A percentile compares a stretch with the other conserved stretches of the same genome.
These are phyloP conservation scores for Mimosa pudica DNA, from an alignment of 306 rosid genomes.

Conservation along the genomic window DNA sequence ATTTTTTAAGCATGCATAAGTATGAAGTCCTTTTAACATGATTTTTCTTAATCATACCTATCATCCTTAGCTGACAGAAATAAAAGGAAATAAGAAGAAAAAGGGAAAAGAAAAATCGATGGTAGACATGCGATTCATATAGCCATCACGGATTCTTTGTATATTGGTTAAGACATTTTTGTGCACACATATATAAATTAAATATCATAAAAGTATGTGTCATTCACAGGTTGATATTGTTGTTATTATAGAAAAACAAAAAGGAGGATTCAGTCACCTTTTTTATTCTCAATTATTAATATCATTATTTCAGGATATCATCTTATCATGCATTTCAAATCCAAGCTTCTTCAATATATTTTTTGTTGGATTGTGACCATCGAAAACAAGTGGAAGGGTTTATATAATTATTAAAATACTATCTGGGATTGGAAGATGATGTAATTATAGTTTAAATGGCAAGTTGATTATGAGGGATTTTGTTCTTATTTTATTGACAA, in stretches of 20 bases:
- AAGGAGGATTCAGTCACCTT: not conserved
- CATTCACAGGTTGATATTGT: not conserved
- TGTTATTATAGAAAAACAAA: not conserved
- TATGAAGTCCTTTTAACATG: not conserved
- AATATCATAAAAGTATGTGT: not conserved
- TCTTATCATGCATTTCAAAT: not conserved
- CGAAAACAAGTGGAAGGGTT: not conserved
- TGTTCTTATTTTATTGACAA: conserved; percentile 15
- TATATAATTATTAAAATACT: not conserved
- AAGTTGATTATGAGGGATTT: conserved; percentile 19
- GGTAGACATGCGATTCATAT: not conserved
- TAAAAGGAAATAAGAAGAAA: not conserved
- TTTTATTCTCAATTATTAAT: not conserved
- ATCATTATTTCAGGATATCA: not conserved
- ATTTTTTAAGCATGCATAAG: not conserved
- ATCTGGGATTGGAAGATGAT: not conserved
- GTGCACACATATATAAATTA: not conserved
- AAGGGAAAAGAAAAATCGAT: not conserved
- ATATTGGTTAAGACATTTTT: not conserved
- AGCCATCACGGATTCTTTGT: not conserved
- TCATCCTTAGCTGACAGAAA: not conserved
- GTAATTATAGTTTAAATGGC: conserved; percentile 17
- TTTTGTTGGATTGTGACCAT: not conserved
- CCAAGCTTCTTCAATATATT: not conserved
- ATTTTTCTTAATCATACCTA: no score